A percentile compares a stretch with the other conserved stretches of the same genome.
Evolutionary conservation across 106 monocot species (phyloP).

Genomic region (Dactylorhiza incarnata): DNA sequence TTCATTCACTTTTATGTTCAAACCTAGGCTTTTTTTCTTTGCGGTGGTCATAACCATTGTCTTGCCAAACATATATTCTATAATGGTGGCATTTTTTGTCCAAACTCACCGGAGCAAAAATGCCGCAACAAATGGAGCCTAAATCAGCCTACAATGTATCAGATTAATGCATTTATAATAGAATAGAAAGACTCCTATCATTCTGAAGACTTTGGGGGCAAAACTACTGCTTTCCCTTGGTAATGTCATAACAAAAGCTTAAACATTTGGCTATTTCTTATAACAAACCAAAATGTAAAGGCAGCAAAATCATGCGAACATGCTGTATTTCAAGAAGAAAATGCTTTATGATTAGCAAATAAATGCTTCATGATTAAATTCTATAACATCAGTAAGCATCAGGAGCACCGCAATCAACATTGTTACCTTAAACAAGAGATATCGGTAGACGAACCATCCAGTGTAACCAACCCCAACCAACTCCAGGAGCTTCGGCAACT

Average conservation of each 20-base stretch:
- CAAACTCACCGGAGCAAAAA: too few relatives aligned
- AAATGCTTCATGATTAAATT: not conserved
- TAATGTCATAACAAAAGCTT: not conserved
- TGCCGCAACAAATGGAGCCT: not conserved
- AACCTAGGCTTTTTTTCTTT: too few relatives aligned
- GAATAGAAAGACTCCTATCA: not conserved
- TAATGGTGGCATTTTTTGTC: too few relatives aligned
- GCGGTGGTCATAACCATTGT: too few relatives aligned
- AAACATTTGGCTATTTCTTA: not conserved
- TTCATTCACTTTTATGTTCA: too few relatives aligned
- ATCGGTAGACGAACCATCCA: constrained; percentile 93
- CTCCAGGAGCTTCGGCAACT: constrained; percentile 85
- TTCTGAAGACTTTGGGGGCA: not conserved
- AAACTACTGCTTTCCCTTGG: not conserved
- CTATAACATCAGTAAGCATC: not conserved
- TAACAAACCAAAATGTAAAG: not conserved
- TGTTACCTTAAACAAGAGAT: constrained; percentile 87
- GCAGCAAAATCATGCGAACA: not conserved
- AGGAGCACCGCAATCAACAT: not conserved
- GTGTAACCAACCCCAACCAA: constrained; percentile 91
- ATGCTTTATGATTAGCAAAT: not conserved
- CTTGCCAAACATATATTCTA: too few relatives aligned
- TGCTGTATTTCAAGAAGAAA: not conserved
- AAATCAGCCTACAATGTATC: not conserved
- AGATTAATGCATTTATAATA: not conserved